These are phyloP conservation scores for Climacium dendroides DNA, from an alignment of 225 moss, liverwort and hornwort genomes.

Conservation along the genomic window DNA sequence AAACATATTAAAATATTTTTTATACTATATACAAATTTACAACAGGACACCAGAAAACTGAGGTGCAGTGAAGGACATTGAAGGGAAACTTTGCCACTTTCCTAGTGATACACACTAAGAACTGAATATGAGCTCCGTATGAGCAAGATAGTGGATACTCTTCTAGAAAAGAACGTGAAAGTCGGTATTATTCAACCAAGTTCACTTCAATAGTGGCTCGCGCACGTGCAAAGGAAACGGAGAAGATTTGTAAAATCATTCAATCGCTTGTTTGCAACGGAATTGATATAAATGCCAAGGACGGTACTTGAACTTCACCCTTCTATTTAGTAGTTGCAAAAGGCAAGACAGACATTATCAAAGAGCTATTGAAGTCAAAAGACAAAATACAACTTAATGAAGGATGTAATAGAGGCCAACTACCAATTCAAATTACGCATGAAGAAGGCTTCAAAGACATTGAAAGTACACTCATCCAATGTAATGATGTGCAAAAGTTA, in stretches of 20 bases:
- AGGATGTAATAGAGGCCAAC: background rate
- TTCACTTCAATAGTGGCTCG: accelerated
- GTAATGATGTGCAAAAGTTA: background rate
- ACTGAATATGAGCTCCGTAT: too few species aligned
- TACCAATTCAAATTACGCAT: background rate
- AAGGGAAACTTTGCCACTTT: too few species aligned
- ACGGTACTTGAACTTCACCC: accelerated
- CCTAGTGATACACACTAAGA: too few species aligned
- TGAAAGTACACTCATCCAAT: background rate
- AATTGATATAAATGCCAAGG: background rate
- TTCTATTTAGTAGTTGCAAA: background rate
- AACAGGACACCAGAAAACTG: too few species aligned
- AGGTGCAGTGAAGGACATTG: too few species aligned
- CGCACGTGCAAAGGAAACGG: accelerated
- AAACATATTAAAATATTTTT: too few species aligned
- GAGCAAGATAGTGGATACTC: background rate
- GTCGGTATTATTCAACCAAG: accelerated
- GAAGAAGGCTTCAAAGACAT: background rate
- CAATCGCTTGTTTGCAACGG: background rate
- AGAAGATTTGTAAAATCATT: background rate
- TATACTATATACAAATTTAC: too few species aligned
- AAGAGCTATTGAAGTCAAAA: background rate
- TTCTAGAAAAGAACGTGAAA: background rate
- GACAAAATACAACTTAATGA: background rate
- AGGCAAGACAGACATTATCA: background rate